A percentile compares a stretch with the other conserved stretches of the same genome.
These are phyloP conservation scores for Fragosphaeria purpurea DNA, from an alignment of 2,329 filamentous ascomycete genomes.

Conservation along the genomic window DNA sequence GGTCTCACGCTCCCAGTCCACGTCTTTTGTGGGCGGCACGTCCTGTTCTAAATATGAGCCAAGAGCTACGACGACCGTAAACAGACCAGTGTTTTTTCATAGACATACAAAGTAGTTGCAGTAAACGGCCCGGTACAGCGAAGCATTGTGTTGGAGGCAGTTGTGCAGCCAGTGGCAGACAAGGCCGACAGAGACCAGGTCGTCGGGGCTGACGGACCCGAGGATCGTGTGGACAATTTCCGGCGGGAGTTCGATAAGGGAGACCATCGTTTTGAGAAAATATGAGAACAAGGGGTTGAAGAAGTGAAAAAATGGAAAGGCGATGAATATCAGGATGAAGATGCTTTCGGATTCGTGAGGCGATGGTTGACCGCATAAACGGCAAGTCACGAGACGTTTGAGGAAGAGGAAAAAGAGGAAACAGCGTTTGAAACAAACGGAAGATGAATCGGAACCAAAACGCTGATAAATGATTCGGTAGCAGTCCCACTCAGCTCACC, in stretches of 20 bases:
- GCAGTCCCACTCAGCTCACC: too few species aligned
- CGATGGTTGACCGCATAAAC: too few species aligned
- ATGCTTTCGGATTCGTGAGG: too few species aligned
- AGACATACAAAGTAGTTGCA: conserved; percentile 12
- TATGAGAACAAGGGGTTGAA: neutral
- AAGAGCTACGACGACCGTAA: neutral
- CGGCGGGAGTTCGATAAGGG: conserved; percentile 39
- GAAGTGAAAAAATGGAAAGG: neutral
- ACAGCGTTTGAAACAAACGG: too few species aligned
- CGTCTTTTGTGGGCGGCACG: conserved; percentile 21
- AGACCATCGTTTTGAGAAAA: conserved; percentile 16
- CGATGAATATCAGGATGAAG: neutral
- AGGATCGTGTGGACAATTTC: conserved; percentile 57
- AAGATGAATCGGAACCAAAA: neutral
- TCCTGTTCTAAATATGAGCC: conserved; percentile 20
- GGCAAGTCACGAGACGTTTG: too few species aligned
- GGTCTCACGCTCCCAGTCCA: conserved; percentile 27
- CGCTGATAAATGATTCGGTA: too few species aligned
- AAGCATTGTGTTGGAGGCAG: conserved; percentile 46
- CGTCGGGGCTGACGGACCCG: conserved; percentile 41
- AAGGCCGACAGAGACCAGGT: conserved; percentile 41
- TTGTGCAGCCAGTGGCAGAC: conserved; percentile 43
- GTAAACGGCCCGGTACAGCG: conserved; percentile 55
- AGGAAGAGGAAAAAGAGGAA: too few species aligned
- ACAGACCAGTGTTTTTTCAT: neutral